These are phyloP conservation scores for Gnetum montanum DNA, from an alignment of 75 land plant genomes.

Conservation along the genomic window DNA sequence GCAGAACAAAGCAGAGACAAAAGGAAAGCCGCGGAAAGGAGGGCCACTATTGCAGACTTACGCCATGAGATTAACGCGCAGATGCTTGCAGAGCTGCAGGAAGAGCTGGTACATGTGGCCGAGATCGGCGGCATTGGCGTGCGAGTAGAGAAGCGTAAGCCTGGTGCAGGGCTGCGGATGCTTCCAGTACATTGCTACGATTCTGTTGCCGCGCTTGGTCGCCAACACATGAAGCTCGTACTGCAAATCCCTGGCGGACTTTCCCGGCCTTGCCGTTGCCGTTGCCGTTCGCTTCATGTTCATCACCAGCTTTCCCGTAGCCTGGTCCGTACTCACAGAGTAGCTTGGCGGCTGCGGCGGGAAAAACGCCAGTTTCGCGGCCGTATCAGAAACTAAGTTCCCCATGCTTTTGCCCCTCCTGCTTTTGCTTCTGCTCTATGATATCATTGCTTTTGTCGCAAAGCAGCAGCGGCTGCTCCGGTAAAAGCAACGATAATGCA, in stretches of 20 bases:
- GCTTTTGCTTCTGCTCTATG: no score
- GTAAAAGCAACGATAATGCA: no score
- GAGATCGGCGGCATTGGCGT: conserved; percentile 82
- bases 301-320: neutral
- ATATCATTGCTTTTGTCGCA: no score
- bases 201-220: conserved; percentile 54
- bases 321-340: conserved; percentile 17
- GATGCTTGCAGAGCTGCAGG: conserved; percentile 64
- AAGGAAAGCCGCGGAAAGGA: neutral
- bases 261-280: conserved; percentile 8
- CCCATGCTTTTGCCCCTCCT: conserved; percentile 14
- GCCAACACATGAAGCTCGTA: conserved; percentile 32
- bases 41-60: conserved; percentile 1
- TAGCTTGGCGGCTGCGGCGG: conserved; percentile 69
- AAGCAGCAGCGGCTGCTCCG: no score
- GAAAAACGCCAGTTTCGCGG: conserved; percentile 75
- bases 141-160: conserved; percentile 67
- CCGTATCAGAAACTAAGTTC: conserved; percentile 24
- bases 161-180: conserved; percentile 51
- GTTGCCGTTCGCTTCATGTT: neutral
- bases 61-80: conserved; percentile 75
- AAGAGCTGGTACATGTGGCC: conserved; percentile 80
- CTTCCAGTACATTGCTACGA: conserved; percentile 49
- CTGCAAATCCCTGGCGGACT: conserved; percentile 6
- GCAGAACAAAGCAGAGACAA: neutral